phyloP scores from a whole-genome alignment of 441 rosid species.

The Erodium texanum region DNA sequence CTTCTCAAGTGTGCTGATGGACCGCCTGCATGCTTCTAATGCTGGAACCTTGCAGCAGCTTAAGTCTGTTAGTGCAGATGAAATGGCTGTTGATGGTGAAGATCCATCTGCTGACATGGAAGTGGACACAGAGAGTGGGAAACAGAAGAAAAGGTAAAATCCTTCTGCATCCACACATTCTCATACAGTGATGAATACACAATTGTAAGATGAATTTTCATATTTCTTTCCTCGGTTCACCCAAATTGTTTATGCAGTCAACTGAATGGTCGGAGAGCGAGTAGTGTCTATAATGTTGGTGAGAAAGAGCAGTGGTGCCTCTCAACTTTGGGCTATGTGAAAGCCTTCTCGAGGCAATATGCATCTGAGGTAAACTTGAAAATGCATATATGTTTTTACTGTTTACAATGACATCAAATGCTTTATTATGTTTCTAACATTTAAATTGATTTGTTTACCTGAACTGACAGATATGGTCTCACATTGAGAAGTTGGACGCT shows the following conservation, averaged over 20 bases:
- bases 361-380: constrained; percentile 71
- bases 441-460: too few relatives aligned
- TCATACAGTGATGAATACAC: too few relatives aligned
- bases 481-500: constrained; percentile 64
- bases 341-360: constrained; percentile 85
- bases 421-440: too few relatives aligned
- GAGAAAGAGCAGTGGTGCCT: constrained; percentile 96
- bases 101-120: constrained; percentile 65
- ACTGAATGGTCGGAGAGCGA: constrained; percentile 36
- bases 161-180: too few relatives aligned
- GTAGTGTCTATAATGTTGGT: constrained; percentile 37
- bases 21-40: constrained; percentile 62
- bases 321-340: constrained; percentile 81
- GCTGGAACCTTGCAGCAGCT: constrained; percentile 48
- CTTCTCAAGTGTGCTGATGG: constrained; percentile 60
- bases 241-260: constrained; percentile 30
- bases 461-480: constrained; percentile 63
- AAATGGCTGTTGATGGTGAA: constrained; percentile 47
- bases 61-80: constrained; percentile 41
- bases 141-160: constrained; percentile 38
- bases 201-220: neutral
- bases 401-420: too few relatives aligned
- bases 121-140: constrained; percentile 63
- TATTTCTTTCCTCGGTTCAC: neutral
- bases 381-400: too few relatives aligned